Base-by-base conservation (phyloP, 352 stramenopile species). In the Globisporangium splendens region DNA sequence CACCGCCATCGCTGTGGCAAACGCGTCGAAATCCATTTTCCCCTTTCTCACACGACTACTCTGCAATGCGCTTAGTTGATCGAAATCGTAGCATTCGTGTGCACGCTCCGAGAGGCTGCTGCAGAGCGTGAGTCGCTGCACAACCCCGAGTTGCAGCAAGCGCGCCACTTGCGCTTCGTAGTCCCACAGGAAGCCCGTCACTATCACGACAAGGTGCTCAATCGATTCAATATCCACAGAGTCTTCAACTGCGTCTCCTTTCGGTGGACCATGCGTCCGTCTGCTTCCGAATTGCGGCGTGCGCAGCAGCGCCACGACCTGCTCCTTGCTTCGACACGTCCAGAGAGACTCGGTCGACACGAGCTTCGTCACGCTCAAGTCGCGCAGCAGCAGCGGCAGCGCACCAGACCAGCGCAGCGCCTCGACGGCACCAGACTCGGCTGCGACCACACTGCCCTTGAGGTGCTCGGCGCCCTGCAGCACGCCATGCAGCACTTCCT, bases 41-140 rank as follows among this genome's bases (percentile, higher is more conserved):
- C 28, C 28, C 28, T 8, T 35, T 35, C 7, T 38, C 22, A 54
- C 62, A 59, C 12, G 38, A 18, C 2, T 46, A 58, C 39, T 68
- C 1, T 59, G 59, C 24, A 61, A 21, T 11, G 44, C 41, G 4
- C 58, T 54, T 10, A 65, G 63, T 21, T 62, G 63, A n/a, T 62
- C 59, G 47, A 87, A 83, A 61, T 88, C 75, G 48, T 69, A 86
- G 61, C 81, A 91, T 63, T 88, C 77, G 59, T 91, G 81, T 0
- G 81, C 76, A 11, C 70, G 65, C 66, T 91, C 81, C 28, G 81
- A 89, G 17, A 91, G 65, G 35, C 69, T 84, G 66, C 78, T 87
- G 63, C 72, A 86, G 33, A 91, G 49, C n/a, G 71, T 79, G 13
- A 91, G 58, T 0, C 64, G 71, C 17, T 53, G 66, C 7, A 82